These are phyloP conservation scores for Arthrobotrys sinensis DNA, from an alignment of 2,329 filamentous ascomycete genomes.

Conservation along the genomic window DNA sequence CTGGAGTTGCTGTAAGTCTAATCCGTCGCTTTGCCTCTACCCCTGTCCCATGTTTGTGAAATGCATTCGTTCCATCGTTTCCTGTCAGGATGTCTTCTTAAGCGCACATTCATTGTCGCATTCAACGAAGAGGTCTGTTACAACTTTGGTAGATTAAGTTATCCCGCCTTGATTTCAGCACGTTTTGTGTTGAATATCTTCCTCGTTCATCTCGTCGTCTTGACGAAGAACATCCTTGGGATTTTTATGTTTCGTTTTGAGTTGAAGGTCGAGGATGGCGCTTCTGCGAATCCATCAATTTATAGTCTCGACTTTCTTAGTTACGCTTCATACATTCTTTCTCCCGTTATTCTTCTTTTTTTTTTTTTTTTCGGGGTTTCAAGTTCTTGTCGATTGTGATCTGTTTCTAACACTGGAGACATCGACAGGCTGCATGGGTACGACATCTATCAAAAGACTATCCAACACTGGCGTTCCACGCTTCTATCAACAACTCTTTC, in stretches of 20 bases:
- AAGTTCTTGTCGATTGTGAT: slow-evolving; percentile 60
- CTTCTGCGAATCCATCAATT: slow-evolving; percentile 68
- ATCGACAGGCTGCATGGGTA: slow-evolving; percentile 88
- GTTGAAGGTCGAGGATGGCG: slow-evolving; percentile 78
- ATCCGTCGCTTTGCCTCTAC: slow-evolving; percentile 26
- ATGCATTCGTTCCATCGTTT: slow-evolving; percentile 73
- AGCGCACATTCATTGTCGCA: slow-evolving; percentile 62
- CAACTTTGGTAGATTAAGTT: slow-evolving; percentile 96
- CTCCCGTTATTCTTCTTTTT: slow-evolving; percentile 63
- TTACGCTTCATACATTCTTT: slow-evolving; percentile 90
- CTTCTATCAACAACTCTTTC: slow-evolving; percentile 94
- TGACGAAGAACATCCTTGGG: slow-evolving; percentile 68
- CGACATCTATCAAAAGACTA: slow-evolving; percentile 88
- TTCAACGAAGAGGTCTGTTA: slow-evolving; percentile 93
- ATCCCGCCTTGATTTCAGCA: slow-evolving; percentile 75
- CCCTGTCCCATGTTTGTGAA: slow-evolving; percentile 64
- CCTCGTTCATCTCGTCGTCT: slow-evolving; percentile 69
- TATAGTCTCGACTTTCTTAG: slow-evolving; percentile 91
- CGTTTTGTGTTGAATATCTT: slow-evolving; percentile 60
- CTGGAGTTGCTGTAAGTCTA: slow-evolving; percentile 90
- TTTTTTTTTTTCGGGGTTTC: slow-evolving; percentile 49
- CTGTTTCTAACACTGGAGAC: slow-evolving; percentile 31
- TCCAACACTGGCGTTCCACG: slow-evolving; percentile 94
- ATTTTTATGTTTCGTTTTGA: slow-evolving; percentile 88
- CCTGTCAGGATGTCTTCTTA: slow-evolving; percentile 74